Evolutionary conservation across 2,329 filamentous ascomycete species (phyloP).

Genomic region (Claviceps sp.): DNA sequence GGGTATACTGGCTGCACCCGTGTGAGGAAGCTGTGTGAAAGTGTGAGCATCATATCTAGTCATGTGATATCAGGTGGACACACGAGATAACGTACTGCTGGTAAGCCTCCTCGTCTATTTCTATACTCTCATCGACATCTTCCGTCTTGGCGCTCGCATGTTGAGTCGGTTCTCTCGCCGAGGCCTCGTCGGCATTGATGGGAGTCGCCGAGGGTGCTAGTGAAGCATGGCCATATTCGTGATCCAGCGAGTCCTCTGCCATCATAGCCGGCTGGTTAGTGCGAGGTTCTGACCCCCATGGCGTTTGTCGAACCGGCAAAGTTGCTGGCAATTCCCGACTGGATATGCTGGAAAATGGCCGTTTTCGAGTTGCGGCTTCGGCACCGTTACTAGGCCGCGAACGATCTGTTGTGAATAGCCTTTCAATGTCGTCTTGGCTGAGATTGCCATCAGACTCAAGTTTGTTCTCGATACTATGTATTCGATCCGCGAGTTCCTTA

Average conservation of each 20-base stretch:
- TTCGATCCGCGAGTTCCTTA: constrained; percentile 76
- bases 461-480: constrained; percentile 71
- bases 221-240: constrained; percentile 25
- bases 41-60: neutral
- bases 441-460: constrained; percentile 40
- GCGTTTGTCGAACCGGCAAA: constrained; percentile 26
- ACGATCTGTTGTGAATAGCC: constrained; percentile 22
- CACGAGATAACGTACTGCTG: constrained; percentile 25
- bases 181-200: constrained; percentile 23
- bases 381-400: constrained; percentile 15
- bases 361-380: constrained; percentile 26
- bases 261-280: constrained; percentile 28
- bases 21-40: constrained; percentile 40
- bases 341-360: constrained; percentile 36
- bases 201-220: constrained; percentile 32
- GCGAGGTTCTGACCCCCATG: constrained; percentile 35
- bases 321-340: constrained; percentile 27
- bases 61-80: neutral
- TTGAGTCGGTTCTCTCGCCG: constrained; percentile 22
- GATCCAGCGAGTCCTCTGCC: constrained; percentile 18
- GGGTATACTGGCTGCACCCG: constrained; percentile 55
- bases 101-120: constrained; percentile 30
- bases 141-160: constrained; percentile 22
- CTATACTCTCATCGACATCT: constrained; percentile 1
- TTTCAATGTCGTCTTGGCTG: constrained; percentile 33